Base-by-base conservation (phyloP, 2,329 filamentous ascomycete species). In the Fusarium sp. region DNA sequence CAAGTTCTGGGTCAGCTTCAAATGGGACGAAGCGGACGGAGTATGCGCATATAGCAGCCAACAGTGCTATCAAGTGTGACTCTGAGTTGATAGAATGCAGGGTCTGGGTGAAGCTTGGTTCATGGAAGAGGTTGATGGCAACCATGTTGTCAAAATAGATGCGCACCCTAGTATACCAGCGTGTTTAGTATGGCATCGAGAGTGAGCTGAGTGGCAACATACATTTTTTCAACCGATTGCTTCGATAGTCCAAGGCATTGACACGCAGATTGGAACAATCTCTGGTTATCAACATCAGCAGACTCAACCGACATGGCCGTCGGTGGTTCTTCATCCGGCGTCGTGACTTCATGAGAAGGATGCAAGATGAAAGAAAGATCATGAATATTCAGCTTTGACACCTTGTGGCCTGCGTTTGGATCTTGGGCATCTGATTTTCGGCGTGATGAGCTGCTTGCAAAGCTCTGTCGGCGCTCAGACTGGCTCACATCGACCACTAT, bases 111-210 rank as follows among this genome's bases (percentile, higher is more conserved):
- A 51, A 51, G 0, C 5, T 24, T 13, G 47, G 47, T 10, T 51
- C 28, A 33, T 51, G 47, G 3, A 51, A 51, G 7, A 51, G 6
- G 0, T 51, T 51, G 3, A 35, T 51, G 0, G 47, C 47, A 3
- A 51, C 47, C 47, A 51, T 51, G 4, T 51, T 51, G 7, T 51
- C 47, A 3, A 51, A 51, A 33, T 51, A 51, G 0, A 51, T 33
- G 4, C 47, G 47, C 3, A 51, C 31, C 22, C 47, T 51, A n/a
- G 28, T 0, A 49, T 22, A 0, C 3, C 45, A 28, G 18, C 4
- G 0, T 15, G 3, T 7, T 47, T 5, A 48, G 45, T 7, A 47
- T 22, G 4, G 10, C 18, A 28, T 28, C 18, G 14, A 0, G 3
- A 22, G 17, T 9, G 44, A 10, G 6, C 44, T 10, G 8, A n/a